Base-by-base conservation (phyloP, 768 basidiomycete genomes). In the Pleurotus sapidus region DNA sequence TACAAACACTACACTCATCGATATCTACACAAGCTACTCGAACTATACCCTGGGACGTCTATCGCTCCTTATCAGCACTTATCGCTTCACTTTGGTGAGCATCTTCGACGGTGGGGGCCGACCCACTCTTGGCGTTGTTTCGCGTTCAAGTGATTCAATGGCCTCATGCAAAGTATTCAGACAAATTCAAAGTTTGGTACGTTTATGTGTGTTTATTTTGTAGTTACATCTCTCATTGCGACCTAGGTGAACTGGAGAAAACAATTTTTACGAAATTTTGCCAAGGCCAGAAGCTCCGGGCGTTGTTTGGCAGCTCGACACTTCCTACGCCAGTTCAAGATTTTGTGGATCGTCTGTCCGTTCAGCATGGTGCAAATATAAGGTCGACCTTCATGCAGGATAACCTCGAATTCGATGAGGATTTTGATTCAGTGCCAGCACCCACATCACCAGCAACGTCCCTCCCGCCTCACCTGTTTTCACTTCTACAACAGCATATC, bases 11-110 rank as follows among this genome's bases (percentile, higher is more conserved):
- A 70, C 25, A 74, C 77, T 55, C 37, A 51, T 0, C 37, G 20
- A 3, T 79, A 80, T 59, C 66, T 79, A 1, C 27, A 30, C 0
- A 63, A 60, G 1, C 25, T 78, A 3, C 51, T 60, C 1, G 47
- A 59, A 0, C 64, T 79, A 0, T 80, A 66, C 57, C 70, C 68
- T 0, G 63, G 64, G 7, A 57, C 60, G 4, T 45, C 47, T 1
- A 55, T 78, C 15, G 59, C 58, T 1, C 69, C 73, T 0, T 74
- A 76, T 43, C 76, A 79, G 6, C 80, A 80, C 58, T 47, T 75
- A 3, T 57, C 73, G 1, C 60, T 81, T 15, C 78, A 80, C 61
- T 60, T 77, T 20, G 59, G 60, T 0, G 56, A 67, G 3, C 63
- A 66, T 20, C 58, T 80, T 3, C 56, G 56, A 1, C 56, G 61